Evolutionary conservation across 2,329 filamentous ascomycete genomes (phyloP).

Genomic region (Didymella segeticola): DNA sequence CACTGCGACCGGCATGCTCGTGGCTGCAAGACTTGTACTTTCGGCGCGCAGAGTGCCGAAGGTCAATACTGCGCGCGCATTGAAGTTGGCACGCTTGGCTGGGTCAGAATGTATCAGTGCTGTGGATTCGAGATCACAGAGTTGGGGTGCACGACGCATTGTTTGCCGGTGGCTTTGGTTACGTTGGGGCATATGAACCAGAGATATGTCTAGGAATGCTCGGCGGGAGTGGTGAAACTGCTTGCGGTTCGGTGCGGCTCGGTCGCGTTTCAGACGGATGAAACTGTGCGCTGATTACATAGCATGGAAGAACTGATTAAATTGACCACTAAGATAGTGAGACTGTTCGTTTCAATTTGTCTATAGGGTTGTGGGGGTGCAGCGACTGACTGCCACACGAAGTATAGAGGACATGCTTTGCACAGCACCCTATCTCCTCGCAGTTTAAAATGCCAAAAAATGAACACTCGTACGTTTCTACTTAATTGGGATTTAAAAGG

Average conservation of each 20-base stretch:
- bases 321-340: too few species aligned
- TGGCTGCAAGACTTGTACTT: neutral
- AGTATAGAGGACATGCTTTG: too few species aligned
- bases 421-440: too few species aligned
- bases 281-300: too few species aligned
- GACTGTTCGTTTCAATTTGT: too few species aligned
- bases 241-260: neutral
- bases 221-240: neutral
- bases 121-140: neutral
- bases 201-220: neutral
- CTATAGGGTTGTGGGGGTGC: too few species aligned
- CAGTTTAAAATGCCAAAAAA: too few species aligned
- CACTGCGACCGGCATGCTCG: conserved; percentile 1
- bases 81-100: neutral
- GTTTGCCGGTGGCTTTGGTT: neutral
- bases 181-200: neutral
- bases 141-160: neutral
- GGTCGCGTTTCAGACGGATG: neutral
- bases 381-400: too few species aligned
- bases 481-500: too few species aligned
- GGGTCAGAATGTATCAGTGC: neutral
- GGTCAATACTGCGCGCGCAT: neutral
- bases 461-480: too few species aligned
- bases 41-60: neutral
- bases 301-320: too few species aligned